These are phyloP conservation scores for Arabis alpina DNA, from an alignment of 345 rosid genomes.

Conservation along the genomic window DNA sequence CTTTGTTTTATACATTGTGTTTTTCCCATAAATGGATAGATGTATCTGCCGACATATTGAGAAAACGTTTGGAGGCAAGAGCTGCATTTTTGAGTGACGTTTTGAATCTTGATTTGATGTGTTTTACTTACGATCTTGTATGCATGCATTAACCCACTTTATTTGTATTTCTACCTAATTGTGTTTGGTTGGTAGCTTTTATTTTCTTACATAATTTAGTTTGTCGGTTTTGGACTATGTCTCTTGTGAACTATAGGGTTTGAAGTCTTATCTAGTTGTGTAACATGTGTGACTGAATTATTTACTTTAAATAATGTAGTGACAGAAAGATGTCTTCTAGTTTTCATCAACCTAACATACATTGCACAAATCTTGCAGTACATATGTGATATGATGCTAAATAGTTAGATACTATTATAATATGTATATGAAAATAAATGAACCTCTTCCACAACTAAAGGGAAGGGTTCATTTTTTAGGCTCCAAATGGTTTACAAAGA, in stretches of 20 bases:
- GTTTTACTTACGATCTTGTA: neutral
- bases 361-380: neutral
- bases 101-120: constrained; percentile 36
- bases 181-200: constrained; percentile 3
- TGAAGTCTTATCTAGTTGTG: neutral
- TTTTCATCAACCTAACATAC: neutral
- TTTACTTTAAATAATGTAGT: neutral
- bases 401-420: no score
- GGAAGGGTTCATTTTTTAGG: no score
- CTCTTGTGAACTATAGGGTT: neutral
- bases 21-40: constrained; percentile 14
- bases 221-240: constrained; percentile 17
- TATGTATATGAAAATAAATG: no score
- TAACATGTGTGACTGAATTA: neutral
- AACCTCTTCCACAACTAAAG: no score
- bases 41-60: constrained; percentile 35
- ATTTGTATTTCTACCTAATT: constrained; percentile 4
- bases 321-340: neutral
- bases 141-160: constrained; percentile 8
- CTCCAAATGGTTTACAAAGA: no score
- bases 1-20: neutral
- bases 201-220: constrained; percentile 6
- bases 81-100: constrained; percentile 23
- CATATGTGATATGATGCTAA: no score
- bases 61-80: constrained; percentile 30